A percentile compares a stretch with the other conserved stretches of the same genome.
These are phyloP conservation scores for Grosmannia clavigera DNA, from an alignment of 2,329 filamentous ascomycete genomes.

Conservation along the genomic window DNA sequence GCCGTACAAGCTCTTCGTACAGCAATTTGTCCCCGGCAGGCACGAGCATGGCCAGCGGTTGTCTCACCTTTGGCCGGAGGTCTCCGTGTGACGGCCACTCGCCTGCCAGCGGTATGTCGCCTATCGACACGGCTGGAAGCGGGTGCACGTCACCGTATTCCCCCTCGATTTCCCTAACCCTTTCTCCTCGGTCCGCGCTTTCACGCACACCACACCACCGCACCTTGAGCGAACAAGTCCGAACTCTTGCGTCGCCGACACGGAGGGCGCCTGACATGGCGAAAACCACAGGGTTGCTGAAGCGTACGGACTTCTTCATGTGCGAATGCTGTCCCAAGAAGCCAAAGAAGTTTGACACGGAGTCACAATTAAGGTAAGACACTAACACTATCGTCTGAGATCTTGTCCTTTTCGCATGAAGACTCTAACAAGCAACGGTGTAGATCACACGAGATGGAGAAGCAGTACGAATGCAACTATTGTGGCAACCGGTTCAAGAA, in stretches of 20 bases:
- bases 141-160: constrained; percentile 35
- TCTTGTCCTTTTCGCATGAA: constrained; percentile 20
- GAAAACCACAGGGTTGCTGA: constrained; percentile 27
- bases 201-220: constrained; percentile 31
- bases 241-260: constrained; percentile 30
- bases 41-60: constrained; percentile 28
- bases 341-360: constrained; percentile 83
- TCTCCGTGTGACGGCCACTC: constrained; percentile 32
- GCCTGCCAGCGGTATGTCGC: constrained; percentile 35
- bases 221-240: constrained; percentile 29
- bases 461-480: constrained; percentile 88
- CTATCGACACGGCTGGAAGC: constrained; percentile 25
- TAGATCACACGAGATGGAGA: constrained; percentile 83
- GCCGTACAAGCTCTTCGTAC: constrained; percentile 35
- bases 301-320: constrained; percentile 39
- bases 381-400: constrained; percentile 13
- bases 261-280: constrained; percentile 37
- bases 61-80: constrained; percentile 28
- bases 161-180: constrained; percentile 32
- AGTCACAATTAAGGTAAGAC: constrained; percentile 64
- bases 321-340: constrained; percentile 97
- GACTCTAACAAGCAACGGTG: not conserved
- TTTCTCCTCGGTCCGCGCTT: constrained; percentile 36
- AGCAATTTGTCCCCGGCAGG: constrained; percentile 32
- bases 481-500: constrained; percentile 97